These are phyloP conservation scores for Eutrema japonicum DNA, from an alignment of 345 rosid genomes.

Conservation along the genomic window DNA sequence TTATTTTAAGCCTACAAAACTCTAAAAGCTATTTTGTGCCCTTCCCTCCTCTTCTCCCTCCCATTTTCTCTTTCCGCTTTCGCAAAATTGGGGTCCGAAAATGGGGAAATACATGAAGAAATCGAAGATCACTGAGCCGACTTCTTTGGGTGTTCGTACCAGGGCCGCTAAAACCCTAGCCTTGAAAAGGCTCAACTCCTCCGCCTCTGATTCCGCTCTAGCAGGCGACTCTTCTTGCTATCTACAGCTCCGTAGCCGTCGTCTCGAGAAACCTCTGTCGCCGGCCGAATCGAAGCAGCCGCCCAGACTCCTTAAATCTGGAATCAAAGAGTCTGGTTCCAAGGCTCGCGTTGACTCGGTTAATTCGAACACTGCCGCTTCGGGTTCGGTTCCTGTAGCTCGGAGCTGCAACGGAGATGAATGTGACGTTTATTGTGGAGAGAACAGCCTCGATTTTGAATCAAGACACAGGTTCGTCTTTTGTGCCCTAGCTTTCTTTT, in stretches of 20 bases:
- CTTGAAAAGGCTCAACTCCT: constrained; percentile 43
- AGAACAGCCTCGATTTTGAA: constrained; percentile 55
- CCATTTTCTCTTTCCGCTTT: constrained; percentile 35
- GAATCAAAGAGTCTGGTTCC: constrained; percentile 28
- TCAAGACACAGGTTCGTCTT: constrained; percentile 53
- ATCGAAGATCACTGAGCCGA: constrained; percentile 41
- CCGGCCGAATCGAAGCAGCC: constrained; percentile 31
- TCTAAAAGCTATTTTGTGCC: neutral
- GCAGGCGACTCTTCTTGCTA: constrained; percentile 48
- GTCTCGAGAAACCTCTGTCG: constrained; percentile 54
- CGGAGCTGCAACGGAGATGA: constrained; percentile 30
- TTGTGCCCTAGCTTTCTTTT: constrained; percentile 32
- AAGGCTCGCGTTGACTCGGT: constrained; percentile 33
- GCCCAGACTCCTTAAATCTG: constrained; percentile 11
- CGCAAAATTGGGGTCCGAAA: neutral
- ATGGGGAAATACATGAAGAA: constrained; percentile 51
- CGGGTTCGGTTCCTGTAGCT: constrained; percentile 30
- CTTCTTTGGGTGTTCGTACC: constrained; percentile 43
- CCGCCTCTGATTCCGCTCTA: constrained; percentile 29
- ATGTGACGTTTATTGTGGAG: constrained; percentile 54
- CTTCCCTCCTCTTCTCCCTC: constrained; percentile 36
- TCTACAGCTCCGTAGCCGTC: constrained; percentile 75
- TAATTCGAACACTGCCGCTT: constrained; percentile 24
- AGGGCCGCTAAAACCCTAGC: constrained; percentile 55
- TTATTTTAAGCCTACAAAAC: constrained; percentile 30